Base-by-base conservation (phyloP, 2,329 filamentous ascomycete species). In the Neopestalotiopsis rosae region DNA sequence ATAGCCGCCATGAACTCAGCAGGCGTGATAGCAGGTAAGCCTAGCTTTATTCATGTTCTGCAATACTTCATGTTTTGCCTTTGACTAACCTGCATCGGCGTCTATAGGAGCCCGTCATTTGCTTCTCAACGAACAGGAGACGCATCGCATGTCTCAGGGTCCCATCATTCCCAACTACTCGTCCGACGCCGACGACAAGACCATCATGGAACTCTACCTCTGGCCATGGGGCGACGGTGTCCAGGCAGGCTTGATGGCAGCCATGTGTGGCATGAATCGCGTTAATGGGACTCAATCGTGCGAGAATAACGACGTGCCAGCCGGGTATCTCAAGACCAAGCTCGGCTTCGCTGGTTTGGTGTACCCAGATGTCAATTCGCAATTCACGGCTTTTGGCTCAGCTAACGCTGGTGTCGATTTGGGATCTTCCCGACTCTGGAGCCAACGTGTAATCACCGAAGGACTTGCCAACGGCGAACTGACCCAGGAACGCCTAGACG, bases 211-310 rank as follows among this genome's bases (percentile, higher is more conserved):
- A n/a, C 61, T 72, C 4, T 76, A 77, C 63, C 49, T 75, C 0
- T 74, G 71, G 67, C 74, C 75, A 1, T 77, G 71, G 32, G 69
- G 69, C 38, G 72, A 77, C 58, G 68, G 67, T 3, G 61, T 74
- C 17, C 68, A 71, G 57, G 68, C 64, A 5, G 75, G 74, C 3
- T 66, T 73, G 14, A 70, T 68, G 5, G 71, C 69, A 4, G 70
- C 69, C 57, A 77, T 77, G 75, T 77, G 74, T 68, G 72, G 67
- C 62, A 74, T 74, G 72, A 75, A 74, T 67, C 66, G 66, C 9
- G 71, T 76, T 61, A 76, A 76, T 61, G 70, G 70, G 10, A 73
- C 70, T 3, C 68, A 67, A 13, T 72, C 72, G 1, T 77, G 76
- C 68, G 74, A 78, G 67, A 77, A 71, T 40, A 58, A 73, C 2